These are phyloP conservation scores for Fraxinus pennsylvanica DNA, from an alignment of 257 asterid species.

Conservation along the genomic window DNA sequence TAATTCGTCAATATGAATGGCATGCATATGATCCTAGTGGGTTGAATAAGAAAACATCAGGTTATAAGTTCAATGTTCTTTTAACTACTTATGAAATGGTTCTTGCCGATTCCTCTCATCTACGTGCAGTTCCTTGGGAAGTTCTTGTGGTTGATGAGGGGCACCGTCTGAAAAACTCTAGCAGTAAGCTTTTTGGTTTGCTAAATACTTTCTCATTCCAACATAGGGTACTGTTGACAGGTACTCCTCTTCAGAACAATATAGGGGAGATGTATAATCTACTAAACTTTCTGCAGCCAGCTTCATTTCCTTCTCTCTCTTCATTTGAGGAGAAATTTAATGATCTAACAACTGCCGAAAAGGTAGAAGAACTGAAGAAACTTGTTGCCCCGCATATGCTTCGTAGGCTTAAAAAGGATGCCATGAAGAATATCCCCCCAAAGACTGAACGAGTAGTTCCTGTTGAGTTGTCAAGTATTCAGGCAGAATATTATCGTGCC, in stretches of 20 bases:
- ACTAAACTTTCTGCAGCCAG: conserved; percentile 86
- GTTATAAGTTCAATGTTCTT: conserved; percentile 84
- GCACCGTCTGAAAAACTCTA: conserved; percentile 86
- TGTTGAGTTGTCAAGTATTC: conserved; percentile 92
- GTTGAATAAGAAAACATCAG: conserved; percentile 51
- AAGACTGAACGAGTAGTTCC: conserved; percentile 97
- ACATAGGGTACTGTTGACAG: conserved; percentile 89
- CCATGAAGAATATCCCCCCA: conserved; percentile 97
- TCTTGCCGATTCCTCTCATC: conserved; percentile 75
- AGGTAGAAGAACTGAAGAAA: conserved; percentile 95
- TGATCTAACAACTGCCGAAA: conserved; percentile 89
- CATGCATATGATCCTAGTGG: conserved; percentile 56
- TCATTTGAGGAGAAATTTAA: conserved; percentile 88
- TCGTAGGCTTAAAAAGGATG: conserved; percentile 93
- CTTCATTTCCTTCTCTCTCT: conserved; percentile 86
- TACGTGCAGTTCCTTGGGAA: conserved; percentile 97
- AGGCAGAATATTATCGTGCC: conserved; percentile 98
- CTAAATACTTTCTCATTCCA: conserved; percentile 90
- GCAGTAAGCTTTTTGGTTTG: conserved; percentile 85
- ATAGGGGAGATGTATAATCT: conserved; percentile 97
- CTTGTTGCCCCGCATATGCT: conserved; percentile 99
- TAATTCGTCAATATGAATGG: conserved; percentile 95
- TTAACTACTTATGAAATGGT: conserved; percentile 97
- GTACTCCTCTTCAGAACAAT: conserved; percentile 99
- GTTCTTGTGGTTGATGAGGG: conserved; percentile 99